Percentiles rank a stretch among this genome's conserved stretches.
Conservation (phyloP, 2,329 filamentous ascomycete species). For the Venturia aucupariae region DNA sequence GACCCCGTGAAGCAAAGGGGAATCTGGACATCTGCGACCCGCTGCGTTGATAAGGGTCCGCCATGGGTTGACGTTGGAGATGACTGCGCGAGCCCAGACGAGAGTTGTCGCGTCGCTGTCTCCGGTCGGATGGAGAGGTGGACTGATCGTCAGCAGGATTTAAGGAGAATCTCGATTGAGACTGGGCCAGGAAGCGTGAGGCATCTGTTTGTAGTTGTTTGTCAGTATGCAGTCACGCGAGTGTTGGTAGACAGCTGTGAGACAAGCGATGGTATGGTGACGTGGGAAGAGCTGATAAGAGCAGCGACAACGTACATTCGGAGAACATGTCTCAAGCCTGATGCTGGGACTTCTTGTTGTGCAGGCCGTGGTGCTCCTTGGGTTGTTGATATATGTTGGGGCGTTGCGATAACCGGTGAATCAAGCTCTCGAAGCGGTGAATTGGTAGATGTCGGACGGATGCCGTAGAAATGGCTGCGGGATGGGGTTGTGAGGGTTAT, state of each 20-base stretch:
- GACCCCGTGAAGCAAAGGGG: constrained; percentile 66
- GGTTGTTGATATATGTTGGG: not conserved
- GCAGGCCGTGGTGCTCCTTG: not conserved
- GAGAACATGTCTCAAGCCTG: constrained; percentile 56
- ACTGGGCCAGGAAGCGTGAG: constrained; percentile 92
- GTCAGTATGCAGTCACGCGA: constrained; percentile 36
- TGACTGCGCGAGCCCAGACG: constrained; percentile 34
- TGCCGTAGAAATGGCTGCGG: not conserved
- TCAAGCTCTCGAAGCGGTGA: constrained; percentile 1
- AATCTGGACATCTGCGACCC: constrained; percentile 66
- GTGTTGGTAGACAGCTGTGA: constrained; percentile 17
- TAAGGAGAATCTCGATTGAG: constrained; percentile 69
- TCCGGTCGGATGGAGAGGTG: not conserved
- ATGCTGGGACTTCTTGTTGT: not conserved
- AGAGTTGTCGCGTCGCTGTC: constrained; percentile 1
- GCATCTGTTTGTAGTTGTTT: constrained; percentile 56
- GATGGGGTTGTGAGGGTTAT: not conserved
- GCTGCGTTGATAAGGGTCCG: constrained; percentile 66
- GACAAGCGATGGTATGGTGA: constrained; percentile 22
- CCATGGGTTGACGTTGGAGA: constrained; percentile 33
- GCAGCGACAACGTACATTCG: constrained; percentile 60
- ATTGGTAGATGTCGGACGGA: not conserved
- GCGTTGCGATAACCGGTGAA: constrained; percentile 2
- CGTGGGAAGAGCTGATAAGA: not conserved
- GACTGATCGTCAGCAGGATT: constrained; percentile 10